Evolutionary conservation across 345 rosid genomes (phyloP).

Genomic region (Chamaenerion angustifolium): DNA sequence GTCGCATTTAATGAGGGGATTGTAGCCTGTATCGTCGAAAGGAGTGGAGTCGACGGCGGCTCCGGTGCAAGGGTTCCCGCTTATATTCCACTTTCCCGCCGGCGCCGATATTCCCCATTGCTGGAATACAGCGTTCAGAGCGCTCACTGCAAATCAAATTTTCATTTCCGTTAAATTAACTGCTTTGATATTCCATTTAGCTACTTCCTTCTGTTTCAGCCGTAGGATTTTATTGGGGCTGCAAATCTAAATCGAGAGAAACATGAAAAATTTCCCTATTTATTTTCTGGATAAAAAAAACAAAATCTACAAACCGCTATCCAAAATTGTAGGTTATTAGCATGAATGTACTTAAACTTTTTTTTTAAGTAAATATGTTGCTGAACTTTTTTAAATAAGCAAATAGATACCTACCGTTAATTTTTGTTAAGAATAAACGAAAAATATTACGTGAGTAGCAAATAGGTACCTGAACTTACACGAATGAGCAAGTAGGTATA

Average conservation of each 20-base stretch:
- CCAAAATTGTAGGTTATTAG: no score
- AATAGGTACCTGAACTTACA: no score
- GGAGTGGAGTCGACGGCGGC: slow-evolving; percentile 16
- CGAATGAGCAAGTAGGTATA: no score
- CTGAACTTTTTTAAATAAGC: no score
- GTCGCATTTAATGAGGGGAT: slow-evolving; percentile 51
- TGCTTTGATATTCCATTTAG: neutral
- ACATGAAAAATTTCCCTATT: no score
- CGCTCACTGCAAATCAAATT: slow-evolving; percentile 16
- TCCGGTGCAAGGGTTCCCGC: slow-evolving; percentile 50
- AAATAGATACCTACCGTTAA: no score
- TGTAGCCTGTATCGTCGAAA: slow-evolving; percentile 11
- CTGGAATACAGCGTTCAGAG: slow-evolving; percentile 32
- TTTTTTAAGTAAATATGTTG: no score
- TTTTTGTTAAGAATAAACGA: no score
- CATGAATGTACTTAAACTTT: no score
- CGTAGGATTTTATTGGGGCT: neutral
- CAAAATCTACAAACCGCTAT: no score
- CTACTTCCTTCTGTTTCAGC: neutral
- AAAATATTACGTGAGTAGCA: no score
- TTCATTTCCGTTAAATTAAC: neutral
- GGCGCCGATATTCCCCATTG: slow-evolving; percentile 27
- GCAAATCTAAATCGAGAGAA: neutral
- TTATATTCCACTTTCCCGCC: slow-evolving; percentile 26
- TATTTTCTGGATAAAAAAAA: no score